phyloP scores from a whole-genome alignment of 1,139 yeast species.

The Pichia sp. region DNA sequence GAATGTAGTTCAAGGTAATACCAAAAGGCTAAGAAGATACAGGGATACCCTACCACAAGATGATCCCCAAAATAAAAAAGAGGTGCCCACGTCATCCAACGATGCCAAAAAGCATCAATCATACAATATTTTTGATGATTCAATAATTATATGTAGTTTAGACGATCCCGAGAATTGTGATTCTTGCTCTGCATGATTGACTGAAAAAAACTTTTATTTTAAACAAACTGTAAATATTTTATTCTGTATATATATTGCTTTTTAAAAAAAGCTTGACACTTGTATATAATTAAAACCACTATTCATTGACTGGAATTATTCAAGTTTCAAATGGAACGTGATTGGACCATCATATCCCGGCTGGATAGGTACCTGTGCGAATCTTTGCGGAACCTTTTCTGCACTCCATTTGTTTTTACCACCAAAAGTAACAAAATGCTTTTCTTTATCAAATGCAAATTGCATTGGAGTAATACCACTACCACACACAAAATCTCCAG shows the following conservation, averaged over 20 bases:
- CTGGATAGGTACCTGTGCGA: conserved; percentile 44
- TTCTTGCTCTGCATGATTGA: conserved; percentile 36
- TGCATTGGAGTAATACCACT: conserved; percentile 36
- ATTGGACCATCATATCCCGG: conserved; percentile 41
- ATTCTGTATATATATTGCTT: background rate
- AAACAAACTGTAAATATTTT: background rate
- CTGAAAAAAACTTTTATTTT: no score
- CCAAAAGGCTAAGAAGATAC: background rate
- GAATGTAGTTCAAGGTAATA: background rate
- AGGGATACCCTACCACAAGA: background rate
- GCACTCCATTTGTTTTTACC: conserved; percentile 64
- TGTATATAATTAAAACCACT: background rate
- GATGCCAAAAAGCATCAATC: no score
- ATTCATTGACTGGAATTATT: background rate
- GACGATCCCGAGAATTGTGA: conserved; percentile 34
- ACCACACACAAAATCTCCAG: conserved; percentile 29
- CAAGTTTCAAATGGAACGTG: conserved; percentile 36
- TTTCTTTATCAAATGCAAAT: conserved; percentile 41
- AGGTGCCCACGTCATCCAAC: no score
- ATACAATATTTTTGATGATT: conserved; percentile 14
- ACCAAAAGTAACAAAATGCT: conserved; percentile 49
- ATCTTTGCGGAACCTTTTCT: conserved; percentile 38
- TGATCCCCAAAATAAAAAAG: no score
- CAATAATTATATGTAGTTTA: conserved; percentile 33
- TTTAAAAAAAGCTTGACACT: background rate